Conservation (phyloP, 1,139 yeast species). For the Kodamaea ohmeri region DNA sequence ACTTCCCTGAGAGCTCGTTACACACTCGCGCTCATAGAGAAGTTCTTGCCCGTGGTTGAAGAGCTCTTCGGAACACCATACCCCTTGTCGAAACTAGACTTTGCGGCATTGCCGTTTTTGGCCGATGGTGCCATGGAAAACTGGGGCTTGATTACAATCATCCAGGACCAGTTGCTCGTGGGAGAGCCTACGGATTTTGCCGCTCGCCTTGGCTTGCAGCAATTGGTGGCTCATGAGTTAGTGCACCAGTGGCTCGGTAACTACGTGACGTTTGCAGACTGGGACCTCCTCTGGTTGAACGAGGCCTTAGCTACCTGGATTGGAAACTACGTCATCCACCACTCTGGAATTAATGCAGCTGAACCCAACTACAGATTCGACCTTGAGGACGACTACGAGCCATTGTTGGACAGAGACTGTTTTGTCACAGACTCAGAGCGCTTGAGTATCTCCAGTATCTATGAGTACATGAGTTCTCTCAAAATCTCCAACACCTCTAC, state of each 20-base stretch:
- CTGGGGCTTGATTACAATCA: slow-evolving; percentile 64
- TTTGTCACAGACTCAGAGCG: slow-evolving; percentile 22
- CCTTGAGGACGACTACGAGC: slow-evolving; percentile 30
- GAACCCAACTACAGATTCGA: slow-evolving; percentile 33
- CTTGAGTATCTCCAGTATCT: slow-evolving; percentile 25
- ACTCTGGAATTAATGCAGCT: slow-evolving; percentile 26
- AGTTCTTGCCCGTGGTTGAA: slow-evolving; percentile 46
- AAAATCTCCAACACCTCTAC: slow-evolving; percentile 40
- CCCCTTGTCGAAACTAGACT: slow-evolving; percentile 63
- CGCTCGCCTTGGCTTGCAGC: slow-evolving; percentile 33
- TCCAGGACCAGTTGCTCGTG: slow-evolving; percentile 49
- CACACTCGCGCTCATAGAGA: slow-evolving; percentile 46
- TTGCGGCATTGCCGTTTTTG: slow-evolving; percentile 65
- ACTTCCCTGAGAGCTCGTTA: slow-evolving; percentile 42
- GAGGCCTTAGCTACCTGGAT: slow-evolving; percentile 75
- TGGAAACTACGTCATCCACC: slow-evolving; percentile 44
- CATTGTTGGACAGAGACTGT: slow-evolving; percentile 42
- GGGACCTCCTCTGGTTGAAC: slow-evolving; percentile 69
- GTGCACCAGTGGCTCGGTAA: slow-evolving; percentile 82
- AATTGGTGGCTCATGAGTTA: slow-evolving; percentile 64
- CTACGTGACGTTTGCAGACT: slow-evolving; percentile 59
- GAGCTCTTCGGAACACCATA: slow-evolving; percentile 39
- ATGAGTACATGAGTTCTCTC: slow-evolving; percentile 27
- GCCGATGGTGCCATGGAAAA: slow-evolving; percentile 81
- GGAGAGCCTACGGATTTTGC: slow-evolving; percentile 14